Conservation (phyloP, 768 basidiomycete genomes). For the Trametes villosa region DNA sequence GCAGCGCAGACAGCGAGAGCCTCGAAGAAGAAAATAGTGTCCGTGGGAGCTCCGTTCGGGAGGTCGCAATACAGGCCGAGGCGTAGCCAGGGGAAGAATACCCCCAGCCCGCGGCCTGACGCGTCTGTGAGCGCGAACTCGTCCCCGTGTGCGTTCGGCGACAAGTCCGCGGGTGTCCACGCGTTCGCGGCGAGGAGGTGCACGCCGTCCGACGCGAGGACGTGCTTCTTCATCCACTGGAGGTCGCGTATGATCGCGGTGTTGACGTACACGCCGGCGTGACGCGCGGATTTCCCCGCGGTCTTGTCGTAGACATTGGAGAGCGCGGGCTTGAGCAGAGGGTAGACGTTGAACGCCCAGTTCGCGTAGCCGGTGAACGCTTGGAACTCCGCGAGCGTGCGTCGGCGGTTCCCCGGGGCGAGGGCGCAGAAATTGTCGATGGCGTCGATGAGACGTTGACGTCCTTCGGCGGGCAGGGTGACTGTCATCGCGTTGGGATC, state of each 20-base stretch:
- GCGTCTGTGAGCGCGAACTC: conserved; percentile 28
- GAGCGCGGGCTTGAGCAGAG: conserved; percentile 37
- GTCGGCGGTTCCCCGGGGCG: background rate
- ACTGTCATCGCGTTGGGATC: conserved; percentile 40
- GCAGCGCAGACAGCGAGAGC: conserved; percentile 2
- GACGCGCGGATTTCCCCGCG: conserved; percentile 21
- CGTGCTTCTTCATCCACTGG: conserved; percentile 35
- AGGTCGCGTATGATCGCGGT: conserved; percentile 33
- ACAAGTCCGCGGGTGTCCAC: background rate
- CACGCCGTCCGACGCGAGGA: background rate
- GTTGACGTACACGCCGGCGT: conserved; percentile 35
- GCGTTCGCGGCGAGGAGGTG: background rate
- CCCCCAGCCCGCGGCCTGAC: conserved; percentile 23
- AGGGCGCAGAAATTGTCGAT: background rate
- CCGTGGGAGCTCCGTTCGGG: background rate
- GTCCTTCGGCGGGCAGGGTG: conserved; percentile 21
- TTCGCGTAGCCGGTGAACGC: conserved; percentile 42
- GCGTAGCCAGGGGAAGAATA: conserved; percentile 19
- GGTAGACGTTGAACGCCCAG: no score
- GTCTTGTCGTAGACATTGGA: conserved; percentile 37
- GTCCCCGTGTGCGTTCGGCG: conserved; percentile 3
- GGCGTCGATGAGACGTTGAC: background rate
- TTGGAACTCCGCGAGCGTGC: conserved; percentile 35
- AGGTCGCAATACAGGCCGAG: conserved; percentile 7
- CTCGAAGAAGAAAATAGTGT: no score